Evolutionary conservation across 192 early-diverging fungal species (phyloP).

Genomic region (Funneliformis mosseae): DNA sequence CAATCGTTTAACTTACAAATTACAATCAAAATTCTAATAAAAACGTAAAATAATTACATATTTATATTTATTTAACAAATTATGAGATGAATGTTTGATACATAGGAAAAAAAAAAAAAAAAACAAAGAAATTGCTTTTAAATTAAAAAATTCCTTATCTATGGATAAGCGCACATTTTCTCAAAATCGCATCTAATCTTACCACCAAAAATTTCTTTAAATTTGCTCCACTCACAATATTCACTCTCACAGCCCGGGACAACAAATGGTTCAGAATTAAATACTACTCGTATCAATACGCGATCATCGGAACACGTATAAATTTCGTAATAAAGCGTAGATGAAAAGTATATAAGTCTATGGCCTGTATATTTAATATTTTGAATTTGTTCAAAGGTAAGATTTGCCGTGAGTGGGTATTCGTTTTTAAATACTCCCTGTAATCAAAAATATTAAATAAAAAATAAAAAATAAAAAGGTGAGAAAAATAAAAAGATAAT

Average conservation of each 20-base stretch:
- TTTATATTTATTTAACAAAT: no score
- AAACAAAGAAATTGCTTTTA: no score
- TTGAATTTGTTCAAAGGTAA: conserved; percentile 10
- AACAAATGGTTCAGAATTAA: conserved; percentile 1
- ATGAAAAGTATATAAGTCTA: neutral
- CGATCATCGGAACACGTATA: neutral
- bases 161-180: neutral
- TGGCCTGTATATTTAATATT: neutral
- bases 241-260: conserved; percentile 14
- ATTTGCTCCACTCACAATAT: neutral
- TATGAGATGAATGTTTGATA: no score
- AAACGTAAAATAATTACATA: no score
- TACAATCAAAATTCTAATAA: no score
- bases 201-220: neutral
- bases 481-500: neutral
- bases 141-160: no score
- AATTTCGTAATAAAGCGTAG: conserved; percentile 15
- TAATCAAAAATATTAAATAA: neutral
- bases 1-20: no score
- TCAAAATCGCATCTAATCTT: neutral
- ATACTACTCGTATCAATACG: neutral
- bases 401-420: neutral
- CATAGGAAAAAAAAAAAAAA: no score
- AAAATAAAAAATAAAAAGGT: neutral
- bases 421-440: conserved; percentile 11